Percentiles rank a stretch among this genome's conserved stretches.
Evolutionary conservation across 306 rosid genomes (phyloP).

Genomic region (Calophaca sinica): DNA sequence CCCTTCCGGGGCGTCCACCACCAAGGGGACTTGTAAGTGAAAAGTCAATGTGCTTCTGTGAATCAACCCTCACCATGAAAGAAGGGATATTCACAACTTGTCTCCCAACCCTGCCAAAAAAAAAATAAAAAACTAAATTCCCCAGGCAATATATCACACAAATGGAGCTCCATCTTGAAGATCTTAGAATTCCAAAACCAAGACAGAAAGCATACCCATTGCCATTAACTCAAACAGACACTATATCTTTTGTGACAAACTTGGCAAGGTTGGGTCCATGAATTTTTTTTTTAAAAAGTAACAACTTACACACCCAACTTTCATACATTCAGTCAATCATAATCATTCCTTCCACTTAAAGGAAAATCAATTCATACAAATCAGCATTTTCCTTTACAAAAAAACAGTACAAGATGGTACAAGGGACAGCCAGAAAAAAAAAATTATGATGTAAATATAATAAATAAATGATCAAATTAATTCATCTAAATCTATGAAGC

Average conservation of each 20-base stretch:
- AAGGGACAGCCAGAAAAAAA: too few relatives aligned
- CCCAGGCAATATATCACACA: neutral
- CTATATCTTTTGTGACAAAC: neutral
- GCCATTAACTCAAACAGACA: neutral
- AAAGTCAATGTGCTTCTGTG: slow-evolving; percentile 74
- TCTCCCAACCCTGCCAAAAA: slow-evolving; percentile 65
- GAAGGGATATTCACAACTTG: slow-evolving; percentile 75
- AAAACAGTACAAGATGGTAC: too few relatives aligned
- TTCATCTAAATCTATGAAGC: too few relatives aligned
- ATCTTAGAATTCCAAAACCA: neutral
- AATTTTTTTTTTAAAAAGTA: neutral
- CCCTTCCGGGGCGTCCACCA: slow-evolving; percentile 71
- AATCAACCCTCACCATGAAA: slow-evolving; percentile 68
- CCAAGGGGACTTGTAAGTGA: slow-evolving; percentile 72
- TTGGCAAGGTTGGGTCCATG: neutral
- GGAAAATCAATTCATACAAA: neutral
- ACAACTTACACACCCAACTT: too few relatives aligned
- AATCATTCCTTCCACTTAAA: too few relatives aligned
- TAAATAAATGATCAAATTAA: too few relatives aligned
- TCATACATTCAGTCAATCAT: too few relatives aligned
- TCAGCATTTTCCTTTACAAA: too few relatives aligned
- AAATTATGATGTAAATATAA: too few relatives aligned
- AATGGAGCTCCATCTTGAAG: too few relatives aligned
- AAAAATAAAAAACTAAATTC: neutral
- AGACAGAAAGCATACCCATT: neutral